phyloP scores from a whole-genome alignment of 306 rosid genomes.

The Rosa multiflora region DNA sequence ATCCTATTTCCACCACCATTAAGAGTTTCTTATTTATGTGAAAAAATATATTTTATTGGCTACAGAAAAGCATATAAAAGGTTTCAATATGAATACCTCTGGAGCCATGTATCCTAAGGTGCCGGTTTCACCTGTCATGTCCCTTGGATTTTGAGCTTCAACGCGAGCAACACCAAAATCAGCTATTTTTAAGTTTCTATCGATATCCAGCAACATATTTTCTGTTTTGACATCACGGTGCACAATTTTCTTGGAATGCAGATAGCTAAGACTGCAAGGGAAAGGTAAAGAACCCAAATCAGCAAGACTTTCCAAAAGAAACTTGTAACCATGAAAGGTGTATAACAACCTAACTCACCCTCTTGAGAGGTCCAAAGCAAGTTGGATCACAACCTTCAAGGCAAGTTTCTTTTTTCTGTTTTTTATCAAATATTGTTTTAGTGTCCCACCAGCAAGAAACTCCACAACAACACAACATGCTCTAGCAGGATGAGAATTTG shows the following conservation, averaged over 20 bases:
- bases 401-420: constrained; percentile 55
- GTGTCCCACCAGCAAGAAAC: constrained; percentile 56
- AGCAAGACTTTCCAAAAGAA: background rate
- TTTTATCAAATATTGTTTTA: constrained; percentile 52
- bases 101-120: constrained; percentile 87
- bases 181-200: constrained; percentile 51
- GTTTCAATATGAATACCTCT: constrained; percentile 41
- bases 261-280: constrained; percentile 56
- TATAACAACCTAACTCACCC: constrained; percentile 44
- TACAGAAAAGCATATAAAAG: background rate
- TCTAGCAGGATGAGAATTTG: constrained; percentile 46
- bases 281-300: constrained; percentile 3
- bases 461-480: constrained; percentile 78
- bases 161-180: constrained; percentile 84
- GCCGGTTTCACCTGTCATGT: constrained; percentile 87
- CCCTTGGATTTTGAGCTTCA: constrained; percentile 74
- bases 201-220: constrained; percentile 52
- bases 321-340: background rate
- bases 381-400: constrained; percentile 52
- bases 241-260: constrained; percentile 66
- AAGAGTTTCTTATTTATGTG: background rate
- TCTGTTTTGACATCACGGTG: constrained; percentile 78
- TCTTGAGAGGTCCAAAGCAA: constrained; percentile 65
- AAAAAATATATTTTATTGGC: background rate
- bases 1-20: background rate